A percentile compares a stretch with the other conserved stretches of the same genome.
These are phyloP conservation scores for Tricharina praecox DNA, from an alignment of 495 filamentous ascomycete species.

Conservation along the genomic window DNA sequence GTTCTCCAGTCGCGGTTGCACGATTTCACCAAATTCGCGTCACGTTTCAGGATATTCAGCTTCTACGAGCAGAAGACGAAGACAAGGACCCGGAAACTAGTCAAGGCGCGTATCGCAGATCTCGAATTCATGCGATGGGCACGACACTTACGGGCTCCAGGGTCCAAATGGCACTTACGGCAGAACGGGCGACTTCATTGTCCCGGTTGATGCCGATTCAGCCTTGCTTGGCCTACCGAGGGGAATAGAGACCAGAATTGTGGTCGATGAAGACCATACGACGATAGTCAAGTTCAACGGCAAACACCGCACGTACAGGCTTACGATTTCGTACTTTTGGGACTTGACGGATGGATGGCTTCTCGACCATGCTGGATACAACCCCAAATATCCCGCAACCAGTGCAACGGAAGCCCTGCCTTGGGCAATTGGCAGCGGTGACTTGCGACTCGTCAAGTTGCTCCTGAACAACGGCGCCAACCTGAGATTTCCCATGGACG, in stretches of 20 bases:
- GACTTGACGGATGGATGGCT: not conserved
- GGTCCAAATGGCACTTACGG: not conserved
- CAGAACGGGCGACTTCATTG: not conserved
- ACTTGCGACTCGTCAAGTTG: not conserved
- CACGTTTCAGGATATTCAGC: constrained; percentile 2
- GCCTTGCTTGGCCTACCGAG: not conserved
- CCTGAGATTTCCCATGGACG: too few species aligned
- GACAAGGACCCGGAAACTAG: not conserved
- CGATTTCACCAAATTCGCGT: not conserved
- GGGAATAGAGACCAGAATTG: not conserved
- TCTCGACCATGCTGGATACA: not conserved
- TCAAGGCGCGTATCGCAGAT: not conserved
- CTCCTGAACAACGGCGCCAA: not conserved
- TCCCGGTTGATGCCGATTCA: not conserved
- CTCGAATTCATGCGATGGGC: not conserved
- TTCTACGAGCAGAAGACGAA: constrained; percentile 3
- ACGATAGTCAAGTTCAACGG: constrained; percentile 6
- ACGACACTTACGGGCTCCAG: not conserved
- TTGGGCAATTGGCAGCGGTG: not conserved
- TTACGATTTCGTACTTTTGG: not conserved
- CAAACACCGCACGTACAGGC: not conserved
- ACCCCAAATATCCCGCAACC: not conserved
- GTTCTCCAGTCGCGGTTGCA: not conserved
- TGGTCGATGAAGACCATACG: constrained; percentile 4
- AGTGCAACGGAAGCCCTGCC: not conserved